Conservation (phyloP, 139 green algal genomes). For the Asterochloris erici region DNA sequence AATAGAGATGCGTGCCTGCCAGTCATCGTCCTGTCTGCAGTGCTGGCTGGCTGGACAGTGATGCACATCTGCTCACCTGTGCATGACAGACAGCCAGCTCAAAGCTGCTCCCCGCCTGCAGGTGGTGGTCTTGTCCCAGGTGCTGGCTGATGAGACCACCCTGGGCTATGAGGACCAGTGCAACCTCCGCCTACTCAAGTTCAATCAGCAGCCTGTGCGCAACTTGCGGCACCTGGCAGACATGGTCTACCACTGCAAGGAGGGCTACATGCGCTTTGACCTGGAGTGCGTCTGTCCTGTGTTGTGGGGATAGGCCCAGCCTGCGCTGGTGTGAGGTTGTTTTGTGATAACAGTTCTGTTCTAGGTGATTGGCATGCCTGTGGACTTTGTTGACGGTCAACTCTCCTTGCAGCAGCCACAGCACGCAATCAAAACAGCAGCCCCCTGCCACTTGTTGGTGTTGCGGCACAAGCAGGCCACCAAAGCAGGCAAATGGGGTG, state of each 20-base stretch:
- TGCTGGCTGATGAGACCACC: slow-evolving; percentile 76
- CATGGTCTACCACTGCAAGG: slow-evolving; percentile 47
- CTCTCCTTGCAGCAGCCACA: background rate
- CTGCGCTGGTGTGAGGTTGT: background rate
- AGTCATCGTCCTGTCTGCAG: too few species aligned
- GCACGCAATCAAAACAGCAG: too few species aligned
- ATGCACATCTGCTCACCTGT: too few species aligned
- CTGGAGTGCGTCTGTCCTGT: slow-evolving; percentile 60
- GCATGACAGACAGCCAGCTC: too few species aligned
- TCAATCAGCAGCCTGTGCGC: slow-evolving; percentile 72
- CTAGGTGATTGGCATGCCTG: background rate
- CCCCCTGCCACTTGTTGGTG: too few species aligned
- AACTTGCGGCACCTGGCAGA: slow-evolving; percentile 81
- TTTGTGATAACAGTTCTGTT: background rate
- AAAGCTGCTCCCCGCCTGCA: slow-evolving; percentile 15
- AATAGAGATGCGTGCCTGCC: too few species aligned
- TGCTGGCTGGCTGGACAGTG: too few species aligned
- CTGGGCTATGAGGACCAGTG: slow-evolving; percentile 86
- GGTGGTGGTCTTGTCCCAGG: slow-evolving; percentile 72
- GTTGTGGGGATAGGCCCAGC: background rate
- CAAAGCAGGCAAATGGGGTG: background rate
- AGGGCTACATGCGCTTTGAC: slow-evolving; percentile 71
- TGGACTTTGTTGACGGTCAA: background rate
- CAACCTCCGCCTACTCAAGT: slow-evolving; percentile 71
- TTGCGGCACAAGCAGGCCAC: too few species aligned